Conservation (phyloP, 2,329 filamentous ascomycete species). For the Trichoderma atrobrunneum region DNA sequence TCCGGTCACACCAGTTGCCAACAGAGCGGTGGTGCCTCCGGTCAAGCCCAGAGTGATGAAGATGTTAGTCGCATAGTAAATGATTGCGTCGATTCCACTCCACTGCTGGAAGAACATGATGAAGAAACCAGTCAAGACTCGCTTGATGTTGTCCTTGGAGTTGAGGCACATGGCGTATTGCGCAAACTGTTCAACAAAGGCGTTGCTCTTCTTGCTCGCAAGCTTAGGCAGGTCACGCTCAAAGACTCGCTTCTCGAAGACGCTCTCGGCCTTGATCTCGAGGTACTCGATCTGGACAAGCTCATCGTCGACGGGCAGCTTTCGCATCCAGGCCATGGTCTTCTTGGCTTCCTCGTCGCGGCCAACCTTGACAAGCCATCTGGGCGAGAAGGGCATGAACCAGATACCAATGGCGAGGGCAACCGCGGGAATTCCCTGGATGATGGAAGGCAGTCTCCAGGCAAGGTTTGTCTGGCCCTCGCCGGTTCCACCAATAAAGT, state of each 20-base stretch:
- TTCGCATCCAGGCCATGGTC: slow-evolving; percentile 63
- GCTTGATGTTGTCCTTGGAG: slow-evolving; percentile 54
- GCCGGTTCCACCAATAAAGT: slow-evolving; percentile 39
- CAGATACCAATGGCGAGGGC: slow-evolving; percentile 68
- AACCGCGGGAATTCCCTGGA: slow-evolving; percentile 63
- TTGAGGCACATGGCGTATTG: slow-evolving; percentile 49
- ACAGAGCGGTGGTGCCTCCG: slow-evolving; percentile 49
- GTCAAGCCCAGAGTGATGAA: slow-evolving; percentile 63
- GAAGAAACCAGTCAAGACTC: slow-evolving; percentile 58
- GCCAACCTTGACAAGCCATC: slow-evolving; percentile 70
- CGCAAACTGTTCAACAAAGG: slow-evolving; percentile 45
- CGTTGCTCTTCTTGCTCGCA: slow-evolving; percentile 41
- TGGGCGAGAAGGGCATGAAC: slow-evolving; percentile 76
- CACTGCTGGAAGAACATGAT: slow-evolving; percentile 60
- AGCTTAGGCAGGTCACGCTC: slow-evolving; percentile 55
- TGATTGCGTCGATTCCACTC: slow-evolving; percentile 40
- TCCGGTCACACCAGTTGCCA: slow-evolving; percentile 70
- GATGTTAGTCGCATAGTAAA: slow-evolving; percentile 69
- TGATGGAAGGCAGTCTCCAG: slow-evolving; percentile 54
- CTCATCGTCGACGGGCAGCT: slow-evolving; percentile 61
- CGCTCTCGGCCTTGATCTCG: slow-evolving; percentile 74
- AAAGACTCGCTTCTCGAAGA: slow-evolving; percentile 69
- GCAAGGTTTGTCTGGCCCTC: slow-evolving; percentile 41
- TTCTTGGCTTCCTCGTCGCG: slow-evolving; percentile 65
- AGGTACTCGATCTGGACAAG: slow-evolving; percentile 72